phyloP scores from a whole-genome alignment of 2,329 filamentous ascomycete genomes.

The Paradendryphiella salina region DNA sequence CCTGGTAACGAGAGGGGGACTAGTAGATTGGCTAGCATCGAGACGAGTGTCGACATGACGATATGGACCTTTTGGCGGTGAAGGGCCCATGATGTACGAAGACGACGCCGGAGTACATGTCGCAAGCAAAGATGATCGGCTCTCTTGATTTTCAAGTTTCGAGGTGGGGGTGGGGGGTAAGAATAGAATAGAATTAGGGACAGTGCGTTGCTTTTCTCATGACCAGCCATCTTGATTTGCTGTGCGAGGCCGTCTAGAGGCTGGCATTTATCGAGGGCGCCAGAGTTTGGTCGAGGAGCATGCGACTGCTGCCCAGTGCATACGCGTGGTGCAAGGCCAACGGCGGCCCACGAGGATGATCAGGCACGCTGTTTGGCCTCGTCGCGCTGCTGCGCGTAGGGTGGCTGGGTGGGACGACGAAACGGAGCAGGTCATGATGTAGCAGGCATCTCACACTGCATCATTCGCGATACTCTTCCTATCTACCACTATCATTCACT shows the following conservation, averaged over 20 bases:
- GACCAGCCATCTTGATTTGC: conserved; percentile 7
- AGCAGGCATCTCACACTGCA: conserved; percentile 1
- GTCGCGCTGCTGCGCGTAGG: conserved; percentile 4
- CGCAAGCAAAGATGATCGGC: too few species aligned
- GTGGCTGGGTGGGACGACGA: conserved; percentile 8
- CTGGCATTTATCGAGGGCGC: conserved; percentile 6
- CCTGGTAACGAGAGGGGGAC: conserved; percentile 22
- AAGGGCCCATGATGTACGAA: neutral
- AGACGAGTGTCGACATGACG: conserved; percentile 8
- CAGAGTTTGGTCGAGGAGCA: conserved; percentile 4
- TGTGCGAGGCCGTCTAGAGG: conserved; percentile 4
- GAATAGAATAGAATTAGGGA: conserved; percentile 6
- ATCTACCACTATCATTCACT: too few species aligned
- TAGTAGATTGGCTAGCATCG: conserved; percentile 4
- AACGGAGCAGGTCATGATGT: conserved; percentile 4
- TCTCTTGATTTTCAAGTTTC: neutral
- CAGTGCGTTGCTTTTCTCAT: conserved; percentile 6
- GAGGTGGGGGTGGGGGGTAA: conserved; percentile 4
- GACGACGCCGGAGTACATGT: too few species aligned
- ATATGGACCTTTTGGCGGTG: conserved; percentile 11
- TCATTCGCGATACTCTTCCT: too few species aligned
- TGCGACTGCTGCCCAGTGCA: conserved; percentile 3
- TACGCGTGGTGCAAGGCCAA: conserved; percentile 9
- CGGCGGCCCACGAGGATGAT: conserved; percentile 15
- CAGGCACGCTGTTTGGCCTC: conserved; percentile 9